Conservation (phyloP, 2,329 filamentous ascomycete species). For the Exophiala dermatitidis region DNA sequence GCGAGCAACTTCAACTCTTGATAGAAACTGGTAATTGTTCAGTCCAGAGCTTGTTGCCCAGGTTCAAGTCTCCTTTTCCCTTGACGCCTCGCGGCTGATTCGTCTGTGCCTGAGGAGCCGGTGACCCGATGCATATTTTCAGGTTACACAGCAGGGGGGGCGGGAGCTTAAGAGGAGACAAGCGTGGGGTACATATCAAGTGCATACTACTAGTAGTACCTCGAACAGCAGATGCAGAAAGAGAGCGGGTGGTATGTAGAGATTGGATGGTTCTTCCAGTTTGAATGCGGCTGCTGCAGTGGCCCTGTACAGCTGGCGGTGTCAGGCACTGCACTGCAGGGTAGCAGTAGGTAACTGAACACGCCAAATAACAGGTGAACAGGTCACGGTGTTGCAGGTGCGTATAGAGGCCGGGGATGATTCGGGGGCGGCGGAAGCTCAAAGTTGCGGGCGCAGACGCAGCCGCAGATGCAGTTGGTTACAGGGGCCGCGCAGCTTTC, state of each 20-base stretch:
- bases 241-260: background rate
- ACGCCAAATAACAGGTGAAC: no score
- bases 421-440: background rate
- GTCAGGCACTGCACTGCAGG: no score
- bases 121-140: slow-evolving; percentile 5
- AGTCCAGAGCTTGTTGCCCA: background rate
- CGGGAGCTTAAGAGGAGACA: background rate
- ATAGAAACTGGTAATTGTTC: background rate
- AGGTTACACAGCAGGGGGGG: slow-evolving; percentile 1
- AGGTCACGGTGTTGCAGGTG: no score
- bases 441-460: no score
- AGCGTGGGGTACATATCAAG: background rate
- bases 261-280: no score
- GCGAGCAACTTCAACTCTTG: background rate
- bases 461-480: no score
- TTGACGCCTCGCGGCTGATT: background rate
- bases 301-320: no score
- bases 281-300: no score
- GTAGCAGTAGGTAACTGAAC: no score
- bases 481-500: background rate
- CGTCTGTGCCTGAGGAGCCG: slow-evolving; percentile 6
- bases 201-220: background rate
- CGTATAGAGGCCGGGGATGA: background rate
- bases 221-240: background rate
- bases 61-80: background rate